Evolutionary conservation across 257 asterid genomes (phyloP).

Genomic region (Solanum bulbocastanum): DNA sequence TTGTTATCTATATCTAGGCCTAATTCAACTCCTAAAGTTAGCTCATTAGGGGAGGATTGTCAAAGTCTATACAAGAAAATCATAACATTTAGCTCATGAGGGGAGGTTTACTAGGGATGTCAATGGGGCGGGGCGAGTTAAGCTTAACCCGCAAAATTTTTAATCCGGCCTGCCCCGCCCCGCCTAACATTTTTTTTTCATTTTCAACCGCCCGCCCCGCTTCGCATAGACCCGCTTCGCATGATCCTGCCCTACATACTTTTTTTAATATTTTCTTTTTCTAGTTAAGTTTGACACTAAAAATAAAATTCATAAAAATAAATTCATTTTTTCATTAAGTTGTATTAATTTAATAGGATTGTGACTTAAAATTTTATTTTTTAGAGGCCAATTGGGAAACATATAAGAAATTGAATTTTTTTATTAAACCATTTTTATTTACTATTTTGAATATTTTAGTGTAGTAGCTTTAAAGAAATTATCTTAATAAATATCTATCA

Average conservation of each 20-base stretch:
- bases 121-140: background rate
- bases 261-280: too few species aligned
- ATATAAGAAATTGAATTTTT: background rate
- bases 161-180: too few species aligned
- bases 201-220: background rate
- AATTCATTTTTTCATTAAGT: background rate
- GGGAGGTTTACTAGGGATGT: background rate
- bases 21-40: background rate
- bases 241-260: background rate
- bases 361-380: too few species aligned
- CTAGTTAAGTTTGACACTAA: background rate
- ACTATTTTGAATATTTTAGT: too few species aligned
- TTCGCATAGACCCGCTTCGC: too few species aligned
- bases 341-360: too few species aligned
- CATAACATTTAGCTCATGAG: background rate
- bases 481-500: background rate
- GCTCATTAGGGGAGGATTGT: background rate
- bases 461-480: background rate
- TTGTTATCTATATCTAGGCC: background rate
- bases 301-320: too few species aligned
- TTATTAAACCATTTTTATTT: background rate
- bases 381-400: background rate
- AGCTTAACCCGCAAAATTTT: too few species aligned
- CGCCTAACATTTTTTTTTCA: too few species aligned
- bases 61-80: background rate